Evolutionary conservation across 768 basidiomycete species (phyloP), one percentile per base, ranked within the genome.

Genomic region (Mycena leptocephala): DNA sequence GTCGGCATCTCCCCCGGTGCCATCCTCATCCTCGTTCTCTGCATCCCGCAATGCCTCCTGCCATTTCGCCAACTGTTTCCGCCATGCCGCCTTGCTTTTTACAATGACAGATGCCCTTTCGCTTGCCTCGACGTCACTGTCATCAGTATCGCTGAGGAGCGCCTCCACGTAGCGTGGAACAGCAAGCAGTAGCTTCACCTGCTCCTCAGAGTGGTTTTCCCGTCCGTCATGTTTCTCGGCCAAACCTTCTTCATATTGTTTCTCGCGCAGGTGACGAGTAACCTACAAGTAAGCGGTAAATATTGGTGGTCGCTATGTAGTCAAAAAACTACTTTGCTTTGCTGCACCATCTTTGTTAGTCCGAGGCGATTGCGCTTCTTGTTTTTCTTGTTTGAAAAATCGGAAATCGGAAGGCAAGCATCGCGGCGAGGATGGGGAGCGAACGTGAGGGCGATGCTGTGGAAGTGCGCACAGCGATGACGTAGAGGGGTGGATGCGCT

Each of bases 301-400:
- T n/a, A n/a, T n/a, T n/a, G n/a, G n/a, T n/a, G n/a, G n/a, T n/a
- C n/a, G n/a, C n/a, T n/a, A n/a, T n/a, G n/a, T n/a, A n/a, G n/a
- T n/a, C n/a, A n/a, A n/a, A n/a, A n/a, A n/a, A n/a, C n/a, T n/a
- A n/a, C n/a, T n/a, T 75, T 75, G 1, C 33, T 22, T 61, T 70
- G 67, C 41, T 75, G 58, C 11, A 10, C 74, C 67, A 75, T 70
- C 41, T 75, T 70, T 22, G 22, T 51, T 9, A 75, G 68, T 2
- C 74, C 48, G 30, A 75, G 51, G 7, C 63, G 68, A 67, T 69
- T 70, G 10, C 62, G n/a, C n/a, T 71, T 70, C 68, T 75, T 68
- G 37, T 39, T 68, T 24, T 75, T 64, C 41, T 70, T 75, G 55
- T 70, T 75, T 13, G 59, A 70, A 26, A 75, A 70, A 30, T 75